Conservation (phyloP, 495 filamentous ascomycete species). For the Penicillium canescens region DNA sequence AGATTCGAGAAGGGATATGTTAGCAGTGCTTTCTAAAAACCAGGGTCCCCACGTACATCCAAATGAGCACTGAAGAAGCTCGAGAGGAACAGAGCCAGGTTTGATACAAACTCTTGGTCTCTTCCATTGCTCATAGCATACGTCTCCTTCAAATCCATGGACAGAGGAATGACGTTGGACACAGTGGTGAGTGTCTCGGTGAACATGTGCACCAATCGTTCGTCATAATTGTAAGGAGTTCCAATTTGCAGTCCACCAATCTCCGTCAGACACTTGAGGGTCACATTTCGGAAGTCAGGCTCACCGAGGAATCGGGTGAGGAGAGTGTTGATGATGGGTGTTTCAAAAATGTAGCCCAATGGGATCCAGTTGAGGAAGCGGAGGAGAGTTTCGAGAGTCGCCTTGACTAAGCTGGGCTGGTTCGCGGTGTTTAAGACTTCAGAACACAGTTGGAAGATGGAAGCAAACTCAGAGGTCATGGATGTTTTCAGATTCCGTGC, state of each 20-base stretch:
- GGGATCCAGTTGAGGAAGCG: constrained; percentile 99
- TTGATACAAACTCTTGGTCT: constrained; percentile 98
- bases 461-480: constrained; percentile 97
- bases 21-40: background rate
- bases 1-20: constrained; percentile 7
- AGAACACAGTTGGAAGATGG: constrained; percentile 94
- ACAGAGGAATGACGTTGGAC: constrained; percentile 84
- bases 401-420: constrained; percentile 86
- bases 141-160: constrained; percentile 83
- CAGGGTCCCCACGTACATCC: constrained; percentile 56
- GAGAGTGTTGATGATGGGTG: constrained; percentile 90
- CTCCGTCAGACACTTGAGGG: constrained; percentile 94
- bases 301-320: constrained; percentile 84
- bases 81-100: constrained; percentile 91
- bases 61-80: constrained; percentile 94
- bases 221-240: constrained; percentile 77
- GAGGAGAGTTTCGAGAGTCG: constrained; percentile 89
- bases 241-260: constrained; percentile 89
- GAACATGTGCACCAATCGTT: constrained; percentile 95
- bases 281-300: constrained; percentile 93
- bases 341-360: constrained; percentile 97
- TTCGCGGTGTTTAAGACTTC: constrained; percentile 88
- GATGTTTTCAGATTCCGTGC: constrained; percentile 93
- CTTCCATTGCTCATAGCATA: constrained; percentile 87
- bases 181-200: constrained; percentile 89